Evolutionary conservation across 1,284 basidiomycete genomes (phyloP).

Genomic region (Xanthoconium separans): DNA sequence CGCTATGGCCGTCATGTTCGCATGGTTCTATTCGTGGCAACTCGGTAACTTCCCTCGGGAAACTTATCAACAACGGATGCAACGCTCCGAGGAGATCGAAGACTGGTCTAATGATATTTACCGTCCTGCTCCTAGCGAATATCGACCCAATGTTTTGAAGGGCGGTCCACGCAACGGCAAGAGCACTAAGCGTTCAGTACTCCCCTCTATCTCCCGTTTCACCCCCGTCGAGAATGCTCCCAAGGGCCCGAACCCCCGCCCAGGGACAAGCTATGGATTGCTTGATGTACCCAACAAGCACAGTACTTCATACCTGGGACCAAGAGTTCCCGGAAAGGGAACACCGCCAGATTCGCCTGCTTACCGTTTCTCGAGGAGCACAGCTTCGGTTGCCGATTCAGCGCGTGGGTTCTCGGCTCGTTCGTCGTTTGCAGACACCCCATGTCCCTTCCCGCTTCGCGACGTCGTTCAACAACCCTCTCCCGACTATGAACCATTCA

Average conservation of each 20-base stretch:
- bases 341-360: slow-evolving; percentile 78
- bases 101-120: slow-evolving; percentile 98
- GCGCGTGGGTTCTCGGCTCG: slow-evolving; percentile 36
- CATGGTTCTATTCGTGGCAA: slow-evolving; percentile 96
- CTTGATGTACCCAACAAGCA: slow-evolving; percentile 67
- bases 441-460: slow-evolving; percentile 89
- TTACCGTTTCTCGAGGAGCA: slow-evolving; percentile 76
- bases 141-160: slow-evolving; percentile 87
- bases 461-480: slow-evolving; percentile 94
- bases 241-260: slow-evolving; percentile 62
- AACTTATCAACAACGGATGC: slow-evolving; percentile 93
- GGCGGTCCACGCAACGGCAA: slow-evolving; percentile 55
- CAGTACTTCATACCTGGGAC: slow-evolving; percentile 57
- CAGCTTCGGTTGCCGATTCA: slow-evolving; percentile 66
- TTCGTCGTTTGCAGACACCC: slow-evolving; percentile 56
- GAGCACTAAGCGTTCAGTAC: slow-evolving; percentile 54
- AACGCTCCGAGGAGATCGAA: slow-evolving; percentile 89
- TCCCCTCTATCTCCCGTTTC: slow-evolving; percentile 85
- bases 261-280: slow-evolving; percentile 75
- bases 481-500: slow-evolving; percentile 91
- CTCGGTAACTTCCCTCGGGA: slow-evolving; percentile 93
- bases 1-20: slow-evolving; percentile 94
- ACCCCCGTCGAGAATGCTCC: slow-evolving; percentile 75
- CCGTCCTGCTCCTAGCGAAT: slow-evolving; percentile 86
- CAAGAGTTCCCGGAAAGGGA: slow-evolving; percentile 43